Conservation (phyloP, 1,139 yeast genomes). For the Groenewaldozyma sp. region DNA sequence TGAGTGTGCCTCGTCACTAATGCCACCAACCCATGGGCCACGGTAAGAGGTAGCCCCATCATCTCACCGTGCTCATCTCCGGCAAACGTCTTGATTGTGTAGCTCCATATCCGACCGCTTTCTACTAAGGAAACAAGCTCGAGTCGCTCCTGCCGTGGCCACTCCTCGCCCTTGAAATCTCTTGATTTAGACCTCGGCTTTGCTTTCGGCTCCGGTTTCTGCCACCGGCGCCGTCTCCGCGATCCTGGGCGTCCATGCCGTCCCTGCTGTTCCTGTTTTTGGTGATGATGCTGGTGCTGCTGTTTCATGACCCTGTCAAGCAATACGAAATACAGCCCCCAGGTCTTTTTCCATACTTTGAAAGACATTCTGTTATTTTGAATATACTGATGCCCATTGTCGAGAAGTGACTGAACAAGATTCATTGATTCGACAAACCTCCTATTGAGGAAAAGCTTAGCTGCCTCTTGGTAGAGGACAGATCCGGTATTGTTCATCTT, state of each 20-base stretch:
- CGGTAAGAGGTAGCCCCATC: slow-evolving; percentile 11
- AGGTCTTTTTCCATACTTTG: slow-evolving; percentile 17
- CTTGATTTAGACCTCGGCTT: not conserved
- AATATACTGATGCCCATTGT: slow-evolving; percentile 8
- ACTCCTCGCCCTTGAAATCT: slow-evolving; percentile 5
- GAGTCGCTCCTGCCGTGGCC: slow-evolving; percentile 12
- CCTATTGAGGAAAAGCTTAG: slow-evolving; percentile 20
- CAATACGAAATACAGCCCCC: slow-evolving; percentile 21
- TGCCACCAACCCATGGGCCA: slow-evolving; percentile 12
- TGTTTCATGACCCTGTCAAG: slow-evolving; percentile 15
- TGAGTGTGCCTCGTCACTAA: slow-evolving; percentile 14
- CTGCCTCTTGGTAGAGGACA: slow-evolving; percentile 16
- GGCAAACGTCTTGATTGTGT: slow-evolving; percentile 11
- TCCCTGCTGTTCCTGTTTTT: too few relatives aligned
- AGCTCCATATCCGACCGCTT: slow-evolving; percentile 12
- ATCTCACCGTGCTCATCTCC: slow-evolving; percentile 8
- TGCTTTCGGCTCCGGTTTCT: too few relatives aligned
- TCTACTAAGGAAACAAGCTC: slow-evolving; percentile 11
- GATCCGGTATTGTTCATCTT: not conserved
- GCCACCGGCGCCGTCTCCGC: too few relatives aligned
- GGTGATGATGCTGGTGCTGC: too few relatives aligned
- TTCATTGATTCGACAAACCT: slow-evolving; percentile 16
- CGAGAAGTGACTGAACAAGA: slow-evolving; percentile 14
- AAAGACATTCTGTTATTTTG: slow-evolving; percentile 10
- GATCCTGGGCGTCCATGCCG: too few relatives aligned